Evolutionary conservation across 257 asterid genomes (phyloP).

Genomic region (Schizonepeta tenuifolia): DNA sequence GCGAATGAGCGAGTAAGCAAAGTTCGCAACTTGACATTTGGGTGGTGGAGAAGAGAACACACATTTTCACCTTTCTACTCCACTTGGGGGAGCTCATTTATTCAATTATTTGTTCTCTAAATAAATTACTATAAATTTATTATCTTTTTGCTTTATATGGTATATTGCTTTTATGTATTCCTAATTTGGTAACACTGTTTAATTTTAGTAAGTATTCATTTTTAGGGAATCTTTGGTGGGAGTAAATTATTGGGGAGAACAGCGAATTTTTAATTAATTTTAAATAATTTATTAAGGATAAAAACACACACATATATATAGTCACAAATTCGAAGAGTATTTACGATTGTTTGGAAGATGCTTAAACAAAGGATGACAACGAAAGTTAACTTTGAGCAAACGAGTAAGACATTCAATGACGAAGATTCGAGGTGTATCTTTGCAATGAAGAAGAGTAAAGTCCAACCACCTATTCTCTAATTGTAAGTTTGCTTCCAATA

Average conservation of each 20-base stretch:
- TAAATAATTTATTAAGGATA: no score
- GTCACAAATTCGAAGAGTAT: no score
- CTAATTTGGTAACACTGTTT: neutral
- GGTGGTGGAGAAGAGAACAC: slow-evolving; percentile 38
- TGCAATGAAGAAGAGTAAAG: no score
- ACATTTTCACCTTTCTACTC: slow-evolving; percentile 27
- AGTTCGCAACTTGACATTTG: slow-evolving; percentile 43
- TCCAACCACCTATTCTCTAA: no score
- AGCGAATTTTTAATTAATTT: neutral
- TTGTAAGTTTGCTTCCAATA: no score
- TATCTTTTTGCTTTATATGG: neutral
- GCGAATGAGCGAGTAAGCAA: slow-evolving; percentile 23
- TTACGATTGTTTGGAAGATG: no score
- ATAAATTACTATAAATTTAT: neutral
- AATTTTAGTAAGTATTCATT: neutral
- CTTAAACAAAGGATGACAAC: no score
- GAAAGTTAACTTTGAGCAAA: no score
- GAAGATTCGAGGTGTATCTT: no score
- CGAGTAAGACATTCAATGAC: no score
- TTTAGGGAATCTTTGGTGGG: neutral
- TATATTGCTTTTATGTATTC: neutral
- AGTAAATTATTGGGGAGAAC: neutral
- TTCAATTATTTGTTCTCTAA: neutral
- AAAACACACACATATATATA: no score
- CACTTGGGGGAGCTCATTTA: slow-evolving; percentile 29